These are phyloP conservation scores for Nitzschia sp. DNA, from an alignment of 108 stramenopile genomes.

Conservation along the genomic window DNA sequence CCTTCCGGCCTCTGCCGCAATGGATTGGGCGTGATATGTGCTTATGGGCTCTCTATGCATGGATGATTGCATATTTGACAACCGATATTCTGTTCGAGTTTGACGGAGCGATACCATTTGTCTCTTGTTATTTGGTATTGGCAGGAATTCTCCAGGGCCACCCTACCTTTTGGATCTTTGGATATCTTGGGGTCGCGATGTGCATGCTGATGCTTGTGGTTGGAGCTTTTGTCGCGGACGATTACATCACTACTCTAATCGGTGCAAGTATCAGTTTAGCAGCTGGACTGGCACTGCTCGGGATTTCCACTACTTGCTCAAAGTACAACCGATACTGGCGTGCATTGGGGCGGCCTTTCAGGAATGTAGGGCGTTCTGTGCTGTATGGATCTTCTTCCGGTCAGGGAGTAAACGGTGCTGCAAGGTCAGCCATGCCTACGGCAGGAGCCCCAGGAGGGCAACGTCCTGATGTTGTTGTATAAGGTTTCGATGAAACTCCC, in stretches of 20 bases:
- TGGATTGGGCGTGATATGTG: slow-evolving; percentile 25
- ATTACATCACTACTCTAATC: too few relatives aligned
- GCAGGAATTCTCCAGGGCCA: slow-evolving; percentile 7
- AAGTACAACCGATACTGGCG: too few relatives aligned
- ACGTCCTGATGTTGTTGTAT: background rate
- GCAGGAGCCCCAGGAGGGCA: too few relatives aligned
- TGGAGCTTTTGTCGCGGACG: too few relatives aligned
- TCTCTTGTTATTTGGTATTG: background rate
- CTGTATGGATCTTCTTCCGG: background rate
- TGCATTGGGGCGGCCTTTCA: too few relatives aligned
- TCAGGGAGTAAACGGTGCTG: too few relatives aligned
- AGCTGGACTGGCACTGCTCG: too few relatives aligned
- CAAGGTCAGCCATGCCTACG: too few relatives aligned
- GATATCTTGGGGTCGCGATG: background rate
- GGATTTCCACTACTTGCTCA: too few relatives aligned
- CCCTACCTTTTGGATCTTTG: slow-evolving; percentile 9
- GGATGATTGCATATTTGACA: slow-evolving; percentile 7
- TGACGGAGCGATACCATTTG: background rate
- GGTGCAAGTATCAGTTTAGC: too few relatives aligned
- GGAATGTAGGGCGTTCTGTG: too few relatives aligned
- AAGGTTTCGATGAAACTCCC: too few relatives aligned
- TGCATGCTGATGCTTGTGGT: background rate
- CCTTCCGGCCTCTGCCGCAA: slow-evolving; percentile 4
- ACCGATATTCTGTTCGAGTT: slow-evolving; percentile 4
- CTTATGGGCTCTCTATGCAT: slow-evolving; percentile 12